Percentiles rank a stretch among this genome's conserved stretches.
Evolutionary conservation across 768 basidiomycete genomes (phyloP).

Genomic region (Xerocomellus amylosporus): DNA sequence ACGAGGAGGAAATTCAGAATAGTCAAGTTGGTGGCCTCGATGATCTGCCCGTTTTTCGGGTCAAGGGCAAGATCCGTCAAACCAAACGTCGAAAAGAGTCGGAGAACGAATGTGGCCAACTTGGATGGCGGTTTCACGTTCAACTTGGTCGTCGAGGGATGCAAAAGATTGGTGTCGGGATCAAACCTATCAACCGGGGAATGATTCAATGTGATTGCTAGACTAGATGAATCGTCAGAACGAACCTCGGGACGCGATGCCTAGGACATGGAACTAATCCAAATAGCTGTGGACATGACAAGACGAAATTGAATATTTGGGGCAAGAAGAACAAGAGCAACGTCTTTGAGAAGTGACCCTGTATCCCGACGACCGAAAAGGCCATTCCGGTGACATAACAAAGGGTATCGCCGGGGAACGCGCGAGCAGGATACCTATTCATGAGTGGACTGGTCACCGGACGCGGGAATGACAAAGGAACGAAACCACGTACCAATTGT

Average conservation of each 20-base stretch:
- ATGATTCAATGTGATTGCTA: not conserved
- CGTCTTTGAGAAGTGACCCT: slow-evolving; percentile 97
- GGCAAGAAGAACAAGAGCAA: slow-evolving; percentile 95
- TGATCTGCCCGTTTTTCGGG: slow-evolving; percentile 53
- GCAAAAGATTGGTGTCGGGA: slow-evolving; percentile 65
- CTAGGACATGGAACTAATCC: slow-evolving; percentile 91
- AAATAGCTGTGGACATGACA: slow-evolving; percentile 94
- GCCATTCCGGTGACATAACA: slow-evolving; percentile 99
- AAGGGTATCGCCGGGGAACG: slow-evolving; percentile 94
- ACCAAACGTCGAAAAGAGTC: slow-evolving; percentile 57
- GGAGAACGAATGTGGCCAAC: slow-evolving; percentile 54
- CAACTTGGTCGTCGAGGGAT: slow-evolving; percentile 71
- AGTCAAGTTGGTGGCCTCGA: slow-evolving; percentile 83
- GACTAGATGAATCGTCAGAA: not conserved
- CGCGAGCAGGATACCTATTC: slow-evolving; percentile 91
- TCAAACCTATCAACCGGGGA: slow-evolving; percentile 56
- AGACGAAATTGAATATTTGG: slow-evolving; percentile 95
- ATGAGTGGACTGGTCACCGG: not conserved
- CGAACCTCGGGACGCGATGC: slow-evolving; percentile 87
- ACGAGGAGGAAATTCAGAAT: slow-evolving; percentile 85
- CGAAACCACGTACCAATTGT: slow-evolving; percentile 76
- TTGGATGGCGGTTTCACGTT: slow-evolving; percentile 49
- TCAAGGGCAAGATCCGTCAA: slow-evolving; percentile 63
- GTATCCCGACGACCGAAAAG: slow-evolving; percentile 95
- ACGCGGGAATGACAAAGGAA: not conserved